Evolutionary conservation across 2,329 filamentous ascomycete genomes (phyloP).

Genomic region (Trichoderma simmonsii): DNA sequence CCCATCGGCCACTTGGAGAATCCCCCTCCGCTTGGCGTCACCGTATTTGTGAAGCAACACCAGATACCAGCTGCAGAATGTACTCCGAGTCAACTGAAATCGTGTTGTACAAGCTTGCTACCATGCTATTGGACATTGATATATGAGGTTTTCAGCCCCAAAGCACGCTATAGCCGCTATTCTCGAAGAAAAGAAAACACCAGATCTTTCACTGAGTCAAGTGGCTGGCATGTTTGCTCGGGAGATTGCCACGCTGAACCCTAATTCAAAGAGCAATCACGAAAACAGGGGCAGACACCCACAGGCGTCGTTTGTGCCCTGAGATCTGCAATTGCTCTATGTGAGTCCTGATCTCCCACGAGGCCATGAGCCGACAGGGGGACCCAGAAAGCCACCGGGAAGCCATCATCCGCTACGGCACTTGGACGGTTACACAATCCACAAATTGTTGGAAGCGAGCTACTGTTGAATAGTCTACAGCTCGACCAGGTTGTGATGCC

Average conservation of each 20-base stretch:
- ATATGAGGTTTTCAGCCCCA: neutral
- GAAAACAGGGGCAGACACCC: neutral
- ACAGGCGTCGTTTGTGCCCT: neutral
- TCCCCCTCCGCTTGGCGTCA: neutral
- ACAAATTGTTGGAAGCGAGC: constrained; percentile 12
- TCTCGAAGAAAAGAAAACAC: neutral
- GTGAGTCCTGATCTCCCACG: constrained; percentile 2
- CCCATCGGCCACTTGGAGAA: neutral
- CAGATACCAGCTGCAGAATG: neutral
- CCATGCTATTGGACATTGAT: constrained; percentile 1
- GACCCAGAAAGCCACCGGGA: constrained; percentile 8
- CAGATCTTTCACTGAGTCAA: neutral
- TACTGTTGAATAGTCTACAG: constrained; percentile 15
- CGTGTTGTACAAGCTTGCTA: constrained; percentile 4
- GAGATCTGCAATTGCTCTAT: neutral
- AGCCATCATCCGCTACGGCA: constrained; percentile 7
- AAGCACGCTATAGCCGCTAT: neutral
- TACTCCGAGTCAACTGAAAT: neutral
- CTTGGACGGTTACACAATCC: neutral
- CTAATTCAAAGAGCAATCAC: neutral
- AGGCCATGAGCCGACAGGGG: constrained; percentile 10
- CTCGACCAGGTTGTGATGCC: constrained; percentile 6
- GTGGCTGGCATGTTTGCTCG: neutral
- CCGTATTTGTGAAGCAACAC: neutral
- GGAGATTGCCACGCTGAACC: neutral